Conservation (phyloP, 495 filamentous ascomycete genomes). For the Trichoderma parareesei region DNA sequence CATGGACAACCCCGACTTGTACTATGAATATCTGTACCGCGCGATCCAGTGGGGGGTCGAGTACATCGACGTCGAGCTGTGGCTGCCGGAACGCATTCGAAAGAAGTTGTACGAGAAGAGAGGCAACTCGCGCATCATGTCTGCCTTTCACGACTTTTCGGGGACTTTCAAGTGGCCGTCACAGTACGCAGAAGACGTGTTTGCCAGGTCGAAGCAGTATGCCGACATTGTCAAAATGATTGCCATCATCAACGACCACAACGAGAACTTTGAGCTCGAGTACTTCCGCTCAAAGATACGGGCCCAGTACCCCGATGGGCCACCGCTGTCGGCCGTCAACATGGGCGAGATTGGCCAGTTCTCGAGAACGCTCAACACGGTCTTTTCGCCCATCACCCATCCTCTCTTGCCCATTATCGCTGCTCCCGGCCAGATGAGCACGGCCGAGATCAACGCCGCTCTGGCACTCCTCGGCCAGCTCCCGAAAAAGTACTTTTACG, state of each 20-base stretch:
- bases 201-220: conserved; percentile 59
- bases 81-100: conserved; percentile 71
- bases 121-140: conserved; percentile 74
- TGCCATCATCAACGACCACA: conserved; percentile 63
- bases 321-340: conserved; percentile 73
- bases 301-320: conserved; percentile 50
- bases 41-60: conserved; percentile 82
- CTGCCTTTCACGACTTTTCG: conserved; percentile 79
- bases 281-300: conserved; percentile 76
- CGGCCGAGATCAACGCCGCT: conserved; percentile 73
- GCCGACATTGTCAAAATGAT: conserved; percentile 88
- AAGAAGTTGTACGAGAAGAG: conserved; percentile 55
- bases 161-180: conserved; percentile 77
- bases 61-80: conserved; percentile 80
- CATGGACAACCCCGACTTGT: conserved; percentile 66
- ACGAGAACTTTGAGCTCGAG: conserved; percentile 81
- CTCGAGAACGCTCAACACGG: conserved; percentile 68
- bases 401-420: conserved; percentile 76
- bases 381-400: conserved; percentile 82
- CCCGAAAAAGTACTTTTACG: conserved; percentile 71
- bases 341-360: conserved; percentile 80
- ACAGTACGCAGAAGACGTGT: conserved; percentile 56
- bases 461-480: conserved; percentile 71
- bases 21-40: conserved; percentile 66
- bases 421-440: conserved; percentile 74